Evolutionary conservation across 257 asterid genomes (phyloP), one percentile per base, ranked within the genome.

Genomic region (Primulina tabacum): DNA sequence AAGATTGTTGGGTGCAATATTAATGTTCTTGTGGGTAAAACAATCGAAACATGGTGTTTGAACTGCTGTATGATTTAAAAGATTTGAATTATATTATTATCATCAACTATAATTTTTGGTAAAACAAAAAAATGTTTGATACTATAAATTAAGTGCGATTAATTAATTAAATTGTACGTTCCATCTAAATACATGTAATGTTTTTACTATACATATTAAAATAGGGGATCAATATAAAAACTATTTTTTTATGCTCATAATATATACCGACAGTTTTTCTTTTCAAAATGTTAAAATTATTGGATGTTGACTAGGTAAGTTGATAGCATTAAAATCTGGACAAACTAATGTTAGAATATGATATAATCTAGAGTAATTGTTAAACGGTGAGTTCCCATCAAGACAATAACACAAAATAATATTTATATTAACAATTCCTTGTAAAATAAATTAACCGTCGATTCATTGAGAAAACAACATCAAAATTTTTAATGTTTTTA

Each of bases 221-320:
- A 28, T 28, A 28, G 30, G 4, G 3, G 4, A 28, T 28, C 4
- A 2, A 28, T 28, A 28, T 28, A 28, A 28, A 28, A 28, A 28
- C 2, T 28, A 35, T 24, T 69, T 72, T 72, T 63, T 71, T 53
- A 60, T 71, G 60, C 68, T 68, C 20, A 58, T 68, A 64, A 71
- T 40, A 63, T 8, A 40, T 74, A 71, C 82, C 82, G 80, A 81
- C 85, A 77, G 9, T 70, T 70, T 70, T 50, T 73, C 33, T 50
- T 40, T 70, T 40, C 17, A 29, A 35, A 58, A 38, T 57, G 35
- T 34, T 64, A 38, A 21, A 50, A 57, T 77, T 30, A 77, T 60
- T 70, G 24, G 71, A 64, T 68, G 76, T 71, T 71, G 79, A 75
- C 73, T 50, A 75, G 72, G 64, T 33, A n/a, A 67, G 67, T 62